Conservation (phyloP, 1,139 yeast species). For the Pichia sp. region DNA sequence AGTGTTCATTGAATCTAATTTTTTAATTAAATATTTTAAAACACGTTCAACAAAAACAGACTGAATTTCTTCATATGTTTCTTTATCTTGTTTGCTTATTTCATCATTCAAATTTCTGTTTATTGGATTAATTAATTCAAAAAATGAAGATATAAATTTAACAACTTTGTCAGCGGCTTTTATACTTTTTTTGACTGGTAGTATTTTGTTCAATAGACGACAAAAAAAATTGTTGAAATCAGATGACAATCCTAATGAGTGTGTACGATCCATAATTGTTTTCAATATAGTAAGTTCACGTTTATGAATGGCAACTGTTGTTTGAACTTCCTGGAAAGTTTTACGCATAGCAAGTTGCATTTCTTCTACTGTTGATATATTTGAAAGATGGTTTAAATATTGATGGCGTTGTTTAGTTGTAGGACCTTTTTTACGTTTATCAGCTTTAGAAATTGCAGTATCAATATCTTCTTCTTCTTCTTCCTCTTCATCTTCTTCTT, state of each 20-base stretch:
- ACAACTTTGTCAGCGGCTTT: constrained; percentile 71
- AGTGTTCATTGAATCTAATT: constrained; percentile 70
- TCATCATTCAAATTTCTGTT: constrained; percentile 23
- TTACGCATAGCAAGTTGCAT: constrained; percentile 49
- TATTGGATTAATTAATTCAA: constrained; percentile 40
- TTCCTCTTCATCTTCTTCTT: constrained; percentile 5
- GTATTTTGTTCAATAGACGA: constrained; percentile 54
- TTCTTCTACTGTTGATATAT: constrained; percentile 23
- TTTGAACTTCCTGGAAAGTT: constrained; percentile 78
- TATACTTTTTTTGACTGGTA: constrained; percentile 68
- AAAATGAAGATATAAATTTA: constrained; percentile 65
- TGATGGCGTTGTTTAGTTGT: constrained; percentile 5
- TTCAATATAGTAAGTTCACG: constrained; percentile 62
- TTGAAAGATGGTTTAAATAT: constrained; percentile 15
- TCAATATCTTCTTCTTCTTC: constrained; percentile 12
- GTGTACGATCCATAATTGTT: constrained; percentile 53
- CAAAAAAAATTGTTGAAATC: constrained; percentile 57
- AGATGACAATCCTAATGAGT: constrained; percentile 45
- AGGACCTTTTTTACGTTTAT: constrained; percentile 2
- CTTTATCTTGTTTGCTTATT: constrained; percentile 18
- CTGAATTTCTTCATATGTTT: constrained; percentile 29
- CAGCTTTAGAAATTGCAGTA: constrained; percentile 7
- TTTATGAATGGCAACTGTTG: constrained; percentile 66
- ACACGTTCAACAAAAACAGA: constrained; percentile 54
- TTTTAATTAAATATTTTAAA: constrained; percentile 62